Evolutionary conservation across 352 stramenopile species (phyloP), one percentile per base, ranked within the genome.

Genomic region (Pythium rhizo-oryzae): DNA sequence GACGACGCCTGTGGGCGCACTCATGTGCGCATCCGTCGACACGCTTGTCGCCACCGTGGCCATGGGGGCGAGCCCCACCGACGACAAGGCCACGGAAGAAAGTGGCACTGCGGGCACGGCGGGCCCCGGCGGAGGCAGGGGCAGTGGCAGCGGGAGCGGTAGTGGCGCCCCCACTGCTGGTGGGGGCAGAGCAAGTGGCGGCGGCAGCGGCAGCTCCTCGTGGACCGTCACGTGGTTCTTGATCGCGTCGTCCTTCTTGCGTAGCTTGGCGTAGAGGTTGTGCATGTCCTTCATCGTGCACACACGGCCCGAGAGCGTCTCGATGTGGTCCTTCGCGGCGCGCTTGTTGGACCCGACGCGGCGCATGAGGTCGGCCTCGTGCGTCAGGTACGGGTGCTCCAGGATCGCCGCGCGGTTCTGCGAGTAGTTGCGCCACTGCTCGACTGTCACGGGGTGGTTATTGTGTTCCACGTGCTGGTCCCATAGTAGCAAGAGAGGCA

Each of bases 231-330:
- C 67, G 56, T 77, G 81, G 44, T 67, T 81, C 69, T 85, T 83
- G 64, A 84, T 82, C 15, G 69, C 57, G 33, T 86, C 75, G 30
- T 92, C 84, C 16, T 81, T 80, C 54, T 84, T 83, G 70, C 85
- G 84, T 15, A 92, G 69, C 4, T 81, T 79, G 39, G 84, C 77
- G 52, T 82, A 90, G 50, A 92, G 52, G 54, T 92, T 92, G 72
- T 92, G 84, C 84, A 90, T 92, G 64, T 90, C 84, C 56, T 92
- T 92, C 80, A 90, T 92, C 24, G 84, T 92, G 54, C 84, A 92
- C 16, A 89, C 77, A 62, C 85, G 85, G 19, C 84, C 84, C 30
- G 78, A 85, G 28, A 92, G 69, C 18, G 71, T 81, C 68, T 90
- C 81, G 39, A 92, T 88, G 60, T 90, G 84, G 35, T 84, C 73